Evolutionary conservation across 192 early-diverging fungal species (phyloP), one percentile per base, ranked within the genome.

Genomic region (Mycoemilia scoparia): DNA sequence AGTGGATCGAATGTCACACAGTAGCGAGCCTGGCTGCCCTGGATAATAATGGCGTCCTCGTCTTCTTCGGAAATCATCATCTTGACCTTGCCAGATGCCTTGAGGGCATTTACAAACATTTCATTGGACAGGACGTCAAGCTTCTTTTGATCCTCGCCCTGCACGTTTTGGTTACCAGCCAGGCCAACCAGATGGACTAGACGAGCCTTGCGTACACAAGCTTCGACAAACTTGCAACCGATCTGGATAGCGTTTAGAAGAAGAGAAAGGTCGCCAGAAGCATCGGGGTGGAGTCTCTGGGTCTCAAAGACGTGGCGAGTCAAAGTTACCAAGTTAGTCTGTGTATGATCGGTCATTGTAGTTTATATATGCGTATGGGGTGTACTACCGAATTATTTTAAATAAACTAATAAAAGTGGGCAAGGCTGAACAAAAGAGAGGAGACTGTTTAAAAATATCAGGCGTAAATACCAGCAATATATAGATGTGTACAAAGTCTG

Each of bases 1-100:
- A 97, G 71, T 29, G 92, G 92, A 60, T 97, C 92, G 74, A 97
- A 97, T 17, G 82, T 84, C 13, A 97, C 85, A 57, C 77, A 77
- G 69, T 97, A 97, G 54, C 85, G 76, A 39, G 84, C 88, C 25
- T 69, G 70, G 42, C 79, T 57, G 36, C 66, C 60, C 38, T 70
- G 71, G 33, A 97, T 74, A 33, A 82, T 59, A 54, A 97, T 88
- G 24, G 85, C 84, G 39, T 90, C 73, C 37, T 97, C 92, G 34
- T 84, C 78, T 60, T 97, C 92, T 57, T 97, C 92, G 5, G 88
- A 92, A 20, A 97, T 86, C 71, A 97, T 74, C 29, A 97, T 65
- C 14, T 83, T 78, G 23, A 87, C 80, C 61, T 87, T 88, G 33
- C 84, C 84, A 14, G 83, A 84, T 16, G 74, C 76, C 43, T 70